A percentile compares a stretch with the other conserved stretches of the same genome.
phyloP scores from a whole-genome alignment of 2,329 filamentous ascomycete species.

The Xylaria sp. region DNA sequence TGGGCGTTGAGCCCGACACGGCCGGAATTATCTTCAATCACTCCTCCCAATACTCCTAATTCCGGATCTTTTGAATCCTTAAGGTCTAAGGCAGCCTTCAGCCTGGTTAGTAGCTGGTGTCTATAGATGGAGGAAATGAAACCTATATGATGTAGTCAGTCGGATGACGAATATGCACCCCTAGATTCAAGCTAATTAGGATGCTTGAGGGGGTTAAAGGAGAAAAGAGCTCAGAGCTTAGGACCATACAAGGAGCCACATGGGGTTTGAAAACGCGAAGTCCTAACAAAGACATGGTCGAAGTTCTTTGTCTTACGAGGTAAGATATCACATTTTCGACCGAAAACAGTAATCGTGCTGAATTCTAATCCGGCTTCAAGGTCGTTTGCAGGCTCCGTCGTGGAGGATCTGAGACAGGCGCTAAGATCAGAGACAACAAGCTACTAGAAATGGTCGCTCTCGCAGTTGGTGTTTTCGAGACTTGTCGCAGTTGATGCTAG shows the following conservation, averaged over 20 bases:
- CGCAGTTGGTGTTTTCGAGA: background rate
- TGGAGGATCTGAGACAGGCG: slow-evolving; percentile 14
- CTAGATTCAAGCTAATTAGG: background rate
- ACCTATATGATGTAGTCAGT: background rate
- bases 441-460: slow-evolving; percentile 22
- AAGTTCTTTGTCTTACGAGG: slow-evolving; percentile 25
- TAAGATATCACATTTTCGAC: slow-evolving; percentile 14
- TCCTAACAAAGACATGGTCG: slow-evolving; percentile 27
- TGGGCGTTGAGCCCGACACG: slow-evolving; percentile 11
- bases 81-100: background rate
- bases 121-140: background rate
- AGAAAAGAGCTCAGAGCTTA: background rate
- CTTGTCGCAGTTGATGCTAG: slow-evolving; percentile 16
- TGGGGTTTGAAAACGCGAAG: slow-evolving; percentile 26
- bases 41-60: background rate
- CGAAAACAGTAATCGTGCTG: slow-evolving; percentile 27
- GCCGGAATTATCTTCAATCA: slow-evolving; percentile 6
- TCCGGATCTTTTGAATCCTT: background rate
- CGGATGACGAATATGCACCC: background rate
- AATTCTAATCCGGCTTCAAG: background rate
- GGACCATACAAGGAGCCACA: slow-evolving; percentile 15
- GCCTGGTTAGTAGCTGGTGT: background rate
- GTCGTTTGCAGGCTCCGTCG: slow-evolving; percentile 24
- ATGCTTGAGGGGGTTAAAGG: slow-evolving; percentile 13
- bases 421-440: background rate